Percentiles rank a stretch among this genome's conserved stretches.
These are phyloP conservation scores for Exophiala bonariae DNA, from an alignment of 2,329 filamentous ascomycete species.

Conservation along the genomic window DNA sequence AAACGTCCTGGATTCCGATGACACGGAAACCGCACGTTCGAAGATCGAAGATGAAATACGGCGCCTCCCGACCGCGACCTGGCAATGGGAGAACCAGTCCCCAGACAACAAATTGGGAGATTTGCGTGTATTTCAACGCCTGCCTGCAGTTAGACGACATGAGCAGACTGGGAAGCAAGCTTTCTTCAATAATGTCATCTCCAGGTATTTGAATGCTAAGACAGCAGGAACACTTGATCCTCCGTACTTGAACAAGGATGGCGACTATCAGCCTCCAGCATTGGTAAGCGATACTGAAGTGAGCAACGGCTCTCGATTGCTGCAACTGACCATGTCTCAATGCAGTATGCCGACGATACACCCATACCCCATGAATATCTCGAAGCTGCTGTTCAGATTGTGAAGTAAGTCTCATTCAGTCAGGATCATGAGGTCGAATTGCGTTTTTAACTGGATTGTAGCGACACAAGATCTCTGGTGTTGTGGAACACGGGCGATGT, in stretches of 20 bases:
- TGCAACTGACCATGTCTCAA: background rate
- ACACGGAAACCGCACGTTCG: background rate
- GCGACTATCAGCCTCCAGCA: background rate
- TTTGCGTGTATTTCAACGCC: background rate
- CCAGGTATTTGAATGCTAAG: conserved; percentile 2
- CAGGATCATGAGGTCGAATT: background rate
- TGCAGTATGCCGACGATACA: conserved; percentile 1
- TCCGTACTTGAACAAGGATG: background rate
- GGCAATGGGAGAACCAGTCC: conserved; percentile 2
- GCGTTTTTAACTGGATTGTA: background rate
- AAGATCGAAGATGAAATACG: conserved; percentile 1
- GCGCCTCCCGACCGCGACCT: background rate
- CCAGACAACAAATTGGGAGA: conserved; percentile 1
- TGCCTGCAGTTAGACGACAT: conserved; percentile 1
- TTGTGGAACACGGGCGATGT: conserved; percentile 2
- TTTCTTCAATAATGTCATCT: conserved; percentile 2
- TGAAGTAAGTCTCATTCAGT: background rate
- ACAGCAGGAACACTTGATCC: background rate
- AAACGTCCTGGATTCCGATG: background rate
- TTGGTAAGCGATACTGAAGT: background rate
- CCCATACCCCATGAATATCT: conserved; percentile 2
- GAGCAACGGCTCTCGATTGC: background rate
- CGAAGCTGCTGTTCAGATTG: conserved; percentile 1
- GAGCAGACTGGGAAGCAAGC: conserved; percentile 1
- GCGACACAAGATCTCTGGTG: conserved; percentile 2